phyloP scores from a whole-genome alignment of 768 basidiomycete species.

The Mycena vitilis region DNA sequence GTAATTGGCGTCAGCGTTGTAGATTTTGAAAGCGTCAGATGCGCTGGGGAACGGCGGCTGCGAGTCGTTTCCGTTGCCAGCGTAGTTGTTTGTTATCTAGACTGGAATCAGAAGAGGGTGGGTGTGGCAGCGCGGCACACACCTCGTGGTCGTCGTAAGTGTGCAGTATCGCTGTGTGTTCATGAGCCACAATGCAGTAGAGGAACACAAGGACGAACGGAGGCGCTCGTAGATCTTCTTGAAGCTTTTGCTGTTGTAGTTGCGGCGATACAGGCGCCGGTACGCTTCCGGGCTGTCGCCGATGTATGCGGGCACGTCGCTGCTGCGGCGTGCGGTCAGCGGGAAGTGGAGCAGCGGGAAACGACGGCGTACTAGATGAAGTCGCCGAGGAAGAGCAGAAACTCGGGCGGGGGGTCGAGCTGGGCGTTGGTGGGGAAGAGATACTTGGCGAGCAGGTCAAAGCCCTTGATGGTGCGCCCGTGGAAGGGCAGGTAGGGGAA shows the following conservation, averaged over 20 bases:
- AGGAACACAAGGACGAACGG: conserved; percentile 57
- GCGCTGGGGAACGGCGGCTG: conserved; percentile 69
- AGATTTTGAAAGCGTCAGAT: conserved; percentile 66
- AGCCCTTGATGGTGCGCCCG: conserved; percentile 67
- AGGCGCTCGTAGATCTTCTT: conserved; percentile 74
- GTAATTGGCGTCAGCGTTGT: conserved; percentile 74
- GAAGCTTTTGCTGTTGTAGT: conserved; percentile 73
- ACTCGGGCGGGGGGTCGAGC: conserved; percentile 55
- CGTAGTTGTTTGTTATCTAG: conserved; percentile 75
- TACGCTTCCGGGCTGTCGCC: conserved; percentile 71
- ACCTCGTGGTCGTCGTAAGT: conserved; percentile 84
- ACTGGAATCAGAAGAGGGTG: conserved; percentile 34
- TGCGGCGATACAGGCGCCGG: conserved; percentile 72
- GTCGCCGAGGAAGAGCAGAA: conserved; percentile 79
- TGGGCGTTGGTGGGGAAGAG: conserved; percentile 47
- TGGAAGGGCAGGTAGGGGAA: conserved; percentile 76
- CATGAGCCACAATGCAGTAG: background rate
- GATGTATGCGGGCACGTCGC: conserved; percentile 73
- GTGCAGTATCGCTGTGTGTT: conserved; percentile 66
- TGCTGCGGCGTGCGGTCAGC: conserved; percentile 37
- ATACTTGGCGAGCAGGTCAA: conserved; percentile 71
- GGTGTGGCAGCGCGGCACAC: conserved; percentile 3
- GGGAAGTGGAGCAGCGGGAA: too few relatives aligned
- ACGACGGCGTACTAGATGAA: conserved; percentile 64
- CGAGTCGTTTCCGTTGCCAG: conserved; percentile 66